Evolutionary conservation across 208 protist genomes (phyloP).

Genomic region (Polymyxa betae): DNA sequence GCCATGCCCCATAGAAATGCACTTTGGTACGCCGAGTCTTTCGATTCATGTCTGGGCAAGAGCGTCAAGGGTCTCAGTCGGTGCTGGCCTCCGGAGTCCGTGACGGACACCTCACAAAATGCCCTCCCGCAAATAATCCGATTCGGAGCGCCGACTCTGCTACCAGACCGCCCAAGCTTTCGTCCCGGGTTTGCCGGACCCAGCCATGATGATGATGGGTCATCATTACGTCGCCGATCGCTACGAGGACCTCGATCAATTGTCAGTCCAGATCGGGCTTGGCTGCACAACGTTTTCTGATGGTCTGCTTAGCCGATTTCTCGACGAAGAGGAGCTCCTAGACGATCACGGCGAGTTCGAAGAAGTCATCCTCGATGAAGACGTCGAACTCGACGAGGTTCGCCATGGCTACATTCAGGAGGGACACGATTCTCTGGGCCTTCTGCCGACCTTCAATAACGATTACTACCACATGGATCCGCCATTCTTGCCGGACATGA

Average conservation of each 20-base stretch:
- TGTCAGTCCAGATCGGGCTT: neutral
- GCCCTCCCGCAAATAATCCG: too few species aligned
- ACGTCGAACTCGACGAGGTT: neutral
- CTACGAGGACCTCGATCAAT: neutral
- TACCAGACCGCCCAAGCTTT: too few species aligned
- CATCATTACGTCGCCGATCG: neutral
- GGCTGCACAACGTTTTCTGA: too few species aligned
- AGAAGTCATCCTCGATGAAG: neutral
- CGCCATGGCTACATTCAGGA: neutral
- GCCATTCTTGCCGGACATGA: neutral
- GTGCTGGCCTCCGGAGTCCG: too few species aligned
- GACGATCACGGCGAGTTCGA: neutral
- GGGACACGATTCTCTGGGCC: neutral
- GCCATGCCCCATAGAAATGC: too few species aligned
- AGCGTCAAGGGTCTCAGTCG: too few species aligned
- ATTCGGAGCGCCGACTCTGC: too few species aligned
- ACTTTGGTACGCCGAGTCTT: too few species aligned
- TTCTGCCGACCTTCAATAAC: too few species aligned
- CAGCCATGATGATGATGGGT: neutral
- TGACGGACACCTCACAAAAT: too few species aligned
- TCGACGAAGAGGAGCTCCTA: neutral
- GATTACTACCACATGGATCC: too few species aligned
- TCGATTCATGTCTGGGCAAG: too few species aligned
- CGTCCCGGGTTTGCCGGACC: conserved; percentile 12
- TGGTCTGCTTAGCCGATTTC: neutral